Base-by-base conservation (phyloP, 2,329 filamentous ascomycete genomes). In the Blastomyces silverae region DNA sequence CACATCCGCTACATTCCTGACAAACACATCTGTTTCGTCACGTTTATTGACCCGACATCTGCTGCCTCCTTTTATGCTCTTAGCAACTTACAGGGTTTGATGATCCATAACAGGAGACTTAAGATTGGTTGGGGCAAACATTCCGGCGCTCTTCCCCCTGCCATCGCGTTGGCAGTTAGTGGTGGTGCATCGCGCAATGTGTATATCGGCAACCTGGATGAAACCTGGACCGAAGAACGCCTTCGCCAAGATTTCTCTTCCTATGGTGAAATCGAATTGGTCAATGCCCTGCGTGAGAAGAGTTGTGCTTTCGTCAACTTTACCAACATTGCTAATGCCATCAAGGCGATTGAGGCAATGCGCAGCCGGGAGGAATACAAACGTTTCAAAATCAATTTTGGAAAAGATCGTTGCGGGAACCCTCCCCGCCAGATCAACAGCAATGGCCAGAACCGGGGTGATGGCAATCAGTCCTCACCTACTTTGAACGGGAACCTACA, bases 51-150 rank as follows among this genome's bases (percentile, higher is more conserved):
- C 74, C 94, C 94, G 10, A 99, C 94, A 31, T 95, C 94, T 3
- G 94, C 94, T 31, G 94, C 94, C 52, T 97, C 93, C 0, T 99
- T 99, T 82, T 99, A 97, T 73, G 94, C 94, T 53, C 82, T 99
- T 66, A 97, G 92, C 84, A 97, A 97, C 79, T 83, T 99, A 37
- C 94, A 99, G 76, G 94, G 94, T 31, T 81, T 99, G 69, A 99
- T 99, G 94, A 99, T 99, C 72, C 94, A 99, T 81, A 99, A 99
- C 80, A 87, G 94, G 68, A 88, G 94, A 63, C 83, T 99, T 70
- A 99, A 99, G 85, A 97, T 99, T 76, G 94, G 94, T 69, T 99
- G 94, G 94, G 94, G 94, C 69, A 99, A 99, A 83, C 94, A 99
- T 79, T 99, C 94, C 4, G 94, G 94, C 66, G 93, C 92, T 70